Conservation (phyloP, 2,329 filamentous ascomycete genomes). For the Didymella lethalis region DNA sequence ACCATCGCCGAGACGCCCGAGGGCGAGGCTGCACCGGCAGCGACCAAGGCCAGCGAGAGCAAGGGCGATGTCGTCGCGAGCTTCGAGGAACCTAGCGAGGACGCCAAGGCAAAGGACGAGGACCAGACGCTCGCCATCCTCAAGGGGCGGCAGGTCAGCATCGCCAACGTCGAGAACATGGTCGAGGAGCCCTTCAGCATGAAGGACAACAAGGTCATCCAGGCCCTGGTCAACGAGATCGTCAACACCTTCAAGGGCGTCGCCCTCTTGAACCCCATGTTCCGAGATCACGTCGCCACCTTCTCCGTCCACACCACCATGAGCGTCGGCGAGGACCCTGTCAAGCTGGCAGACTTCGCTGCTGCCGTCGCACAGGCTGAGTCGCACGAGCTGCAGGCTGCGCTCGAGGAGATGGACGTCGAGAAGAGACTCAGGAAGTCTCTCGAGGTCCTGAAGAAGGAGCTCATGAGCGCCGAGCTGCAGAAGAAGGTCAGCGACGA, state of each 20-base stretch:
- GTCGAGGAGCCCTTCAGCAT: slow-evolving; percentile 88
- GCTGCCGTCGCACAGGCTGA: slow-evolving; percentile 90
- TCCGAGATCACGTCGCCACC: slow-evolving; percentile 95
- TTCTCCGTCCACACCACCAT: slow-evolving; percentile 83
- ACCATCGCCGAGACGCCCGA: slow-evolving; percentile 52
- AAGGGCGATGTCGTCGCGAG: slow-evolving; percentile 91
- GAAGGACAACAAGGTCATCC: slow-evolving; percentile 86
- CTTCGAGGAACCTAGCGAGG: slow-evolving; percentile 83
- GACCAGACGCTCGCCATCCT: slow-evolving; percentile 93
- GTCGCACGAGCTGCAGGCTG: slow-evolving; percentile 88
- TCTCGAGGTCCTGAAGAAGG: slow-evolving; percentile 92
- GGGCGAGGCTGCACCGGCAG: slow-evolving; percentile 58
- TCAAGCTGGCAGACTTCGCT: slow-evolving; percentile 95
- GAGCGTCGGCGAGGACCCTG: slow-evolving; percentile 93
- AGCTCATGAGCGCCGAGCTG: slow-evolving; percentile 96
- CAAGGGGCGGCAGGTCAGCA: slow-evolving; percentile 87
- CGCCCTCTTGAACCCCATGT: slow-evolving; percentile 89
- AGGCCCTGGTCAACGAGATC: slow-evolving; percentile 94
- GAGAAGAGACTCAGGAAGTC: slow-evolving; percentile 93
- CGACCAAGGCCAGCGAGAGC: slow-evolving; percentile 57
- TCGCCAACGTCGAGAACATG: slow-evolving; percentile 95
- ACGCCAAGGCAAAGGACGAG: slow-evolving; percentile 56
- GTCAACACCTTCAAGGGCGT: slow-evolving; percentile 99
- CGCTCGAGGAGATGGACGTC: slow-evolving; percentile 86
- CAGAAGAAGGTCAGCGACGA: slow-evolving; percentile 98